Evolutionary conservation across 2,329 filamentous ascomycete genomes (phyloP).

Genomic region (Amauroascus niger): DNA sequence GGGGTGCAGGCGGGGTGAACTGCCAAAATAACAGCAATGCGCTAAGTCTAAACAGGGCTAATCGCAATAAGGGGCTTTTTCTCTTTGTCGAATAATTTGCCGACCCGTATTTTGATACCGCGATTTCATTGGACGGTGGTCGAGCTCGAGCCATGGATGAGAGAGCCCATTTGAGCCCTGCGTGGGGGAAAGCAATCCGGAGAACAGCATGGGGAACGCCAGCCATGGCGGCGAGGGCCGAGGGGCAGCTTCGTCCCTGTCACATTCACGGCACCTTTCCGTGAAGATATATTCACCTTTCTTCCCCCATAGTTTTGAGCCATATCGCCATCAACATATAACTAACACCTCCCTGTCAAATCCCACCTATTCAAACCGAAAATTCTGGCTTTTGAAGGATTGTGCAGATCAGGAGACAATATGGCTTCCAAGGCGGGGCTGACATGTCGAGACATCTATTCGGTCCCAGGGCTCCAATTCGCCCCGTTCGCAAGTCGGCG

Average conservation of each 20-base stretch:
- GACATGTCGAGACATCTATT: conserved; percentile 14
- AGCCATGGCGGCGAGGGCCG: neutral
- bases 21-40: too few relatives aligned
- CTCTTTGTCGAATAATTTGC: neutral
- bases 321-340: neutral
- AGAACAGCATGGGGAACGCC: neutral
- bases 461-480: conserved; percentile 32
- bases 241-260: neutral
- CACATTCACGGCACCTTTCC: neutral
- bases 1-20: too few relatives aligned
- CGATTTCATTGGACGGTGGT: neutral
- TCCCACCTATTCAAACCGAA: neutral
- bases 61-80: neutral
- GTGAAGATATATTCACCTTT: neutral
- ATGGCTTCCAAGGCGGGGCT: conserved; percentile 7
- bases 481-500: conserved; percentile 65
- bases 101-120: neutral
- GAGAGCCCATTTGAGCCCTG: neutral
- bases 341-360: neutral
- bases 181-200: neutral
- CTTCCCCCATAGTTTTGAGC: neutral
- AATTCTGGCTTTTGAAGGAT: neutral
- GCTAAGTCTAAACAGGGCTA: neutral
- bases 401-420: neutral
- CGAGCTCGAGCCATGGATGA: neutral